These are phyloP conservation scores for Lentithecium fluviatile DNA, from an alignment of 495 filamentous ascomycete species.

Conservation along the genomic window DNA sequence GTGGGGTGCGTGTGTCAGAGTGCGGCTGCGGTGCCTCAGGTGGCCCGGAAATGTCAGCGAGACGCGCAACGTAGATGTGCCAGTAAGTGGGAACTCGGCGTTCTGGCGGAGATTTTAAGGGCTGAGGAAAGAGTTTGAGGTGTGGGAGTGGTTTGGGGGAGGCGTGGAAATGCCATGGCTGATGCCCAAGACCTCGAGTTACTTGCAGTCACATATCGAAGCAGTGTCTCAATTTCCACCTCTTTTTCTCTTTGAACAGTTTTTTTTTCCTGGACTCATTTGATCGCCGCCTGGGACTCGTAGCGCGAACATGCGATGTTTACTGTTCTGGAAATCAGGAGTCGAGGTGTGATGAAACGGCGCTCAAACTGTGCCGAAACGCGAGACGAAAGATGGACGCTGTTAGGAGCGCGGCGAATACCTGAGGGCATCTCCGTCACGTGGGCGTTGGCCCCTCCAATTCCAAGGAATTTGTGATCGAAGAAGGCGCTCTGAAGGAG, in stretches of 20 bases:
- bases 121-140: background rate
- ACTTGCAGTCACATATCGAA: background rate
- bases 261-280: background rate
- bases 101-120: background rate
- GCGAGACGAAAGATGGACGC: slow-evolving; percentile 2
- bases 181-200: background rate
- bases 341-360: slow-evolving; percentile 12
- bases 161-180: background rate
- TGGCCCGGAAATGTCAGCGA: slow-evolving; percentile 2
- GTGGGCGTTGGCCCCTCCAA: background rate
- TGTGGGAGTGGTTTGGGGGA: no score
- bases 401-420: background rate
- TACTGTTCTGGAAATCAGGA: slow-evolving; percentile 3
- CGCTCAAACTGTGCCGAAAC: slow-evolving; percentile 27
- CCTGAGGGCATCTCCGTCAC: background rate
- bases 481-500: no score
- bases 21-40: background rate
- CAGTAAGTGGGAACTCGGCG: background rate
- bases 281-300: background rate
- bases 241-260: background rate
- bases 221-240: background rate
- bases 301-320: background rate
- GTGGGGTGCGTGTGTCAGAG: slow-evolving; percentile 7
- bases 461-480: background rate
- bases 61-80: background rate